phyloP scores from a whole-genome alignment of 2,329 filamentous ascomycete genomes.

The Venturia aucupariae region DNA sequence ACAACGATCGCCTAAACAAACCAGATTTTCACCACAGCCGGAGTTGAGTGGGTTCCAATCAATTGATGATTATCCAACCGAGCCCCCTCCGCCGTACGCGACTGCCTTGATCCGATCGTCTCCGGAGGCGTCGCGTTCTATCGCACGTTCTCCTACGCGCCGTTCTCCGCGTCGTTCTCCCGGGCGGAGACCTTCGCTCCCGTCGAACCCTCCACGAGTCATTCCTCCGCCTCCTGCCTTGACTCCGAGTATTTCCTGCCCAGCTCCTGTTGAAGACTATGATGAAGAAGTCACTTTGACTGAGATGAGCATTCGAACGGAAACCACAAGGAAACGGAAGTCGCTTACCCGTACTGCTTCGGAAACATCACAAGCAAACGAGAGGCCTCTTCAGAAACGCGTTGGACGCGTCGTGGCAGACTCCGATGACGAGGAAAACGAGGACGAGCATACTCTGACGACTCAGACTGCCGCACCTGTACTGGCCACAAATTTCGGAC shows the following conservation, averaged over 20 bases:
- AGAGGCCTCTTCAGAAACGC: background rate
- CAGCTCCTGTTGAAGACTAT: background rate
- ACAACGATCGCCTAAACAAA: constrained; percentile 6
- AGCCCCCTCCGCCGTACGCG: constrained; percentile 14
- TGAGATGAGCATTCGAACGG: background rate
- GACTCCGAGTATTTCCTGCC: background rate
- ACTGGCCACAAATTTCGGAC: background rate
- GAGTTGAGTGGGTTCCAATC: constrained; percentile 6
- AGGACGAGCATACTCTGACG: background rate
- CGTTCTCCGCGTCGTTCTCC: background rate
- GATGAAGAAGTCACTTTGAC: constrained; percentile 9
- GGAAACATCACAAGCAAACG: constrained; percentile 7
- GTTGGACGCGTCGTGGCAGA: constrained; percentile 11
- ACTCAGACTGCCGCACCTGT: constrained; percentile 6
- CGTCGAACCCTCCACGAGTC: background rate
- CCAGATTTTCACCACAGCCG: background rate
- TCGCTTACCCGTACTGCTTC: constrained; percentile 9
- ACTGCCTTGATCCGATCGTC: constrained; percentile 1
- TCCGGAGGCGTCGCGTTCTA: background rate
- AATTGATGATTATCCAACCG: constrained; percentile 14
- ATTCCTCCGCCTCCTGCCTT: background rate
- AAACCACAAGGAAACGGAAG: constrained; percentile 8
- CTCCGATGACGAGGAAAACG: constrained; percentile 10
- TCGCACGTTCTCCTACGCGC: background rate
- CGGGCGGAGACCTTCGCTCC: background rate